These are phyloP conservation scores for Fusarium sp. DNA, from an alignment of 2,329 filamentous ascomycete genomes.

Conservation along the genomic window DNA sequence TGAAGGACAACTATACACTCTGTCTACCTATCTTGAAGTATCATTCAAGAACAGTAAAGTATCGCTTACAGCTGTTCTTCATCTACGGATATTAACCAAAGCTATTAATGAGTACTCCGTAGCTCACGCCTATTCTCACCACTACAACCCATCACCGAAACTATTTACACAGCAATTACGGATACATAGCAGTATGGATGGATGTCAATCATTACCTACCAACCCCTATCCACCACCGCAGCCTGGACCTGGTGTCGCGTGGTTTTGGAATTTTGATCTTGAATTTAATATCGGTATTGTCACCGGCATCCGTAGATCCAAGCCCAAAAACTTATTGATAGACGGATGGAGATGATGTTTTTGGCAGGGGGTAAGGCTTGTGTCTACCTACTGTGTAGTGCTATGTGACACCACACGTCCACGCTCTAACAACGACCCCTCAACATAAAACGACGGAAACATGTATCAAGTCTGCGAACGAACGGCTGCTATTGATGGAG, in stretches of 20 bases:
- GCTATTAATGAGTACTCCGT: conserved; percentile 3
- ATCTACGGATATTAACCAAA: conserved; percentile 1
- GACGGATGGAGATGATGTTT: conserved; percentile 16
- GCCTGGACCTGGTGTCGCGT: conserved; percentile 24
- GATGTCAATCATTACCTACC: conserved; percentile 1
- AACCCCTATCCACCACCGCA: conserved; percentile 22
- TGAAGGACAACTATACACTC: background rate
- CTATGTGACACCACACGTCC: background rate
- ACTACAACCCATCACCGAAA: background rate
- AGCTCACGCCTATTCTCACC: conserved; percentile 1
- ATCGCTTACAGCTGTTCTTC: too few relatives aligned
- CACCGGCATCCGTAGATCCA: conserved; percentile 24
- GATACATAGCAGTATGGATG: background rate
- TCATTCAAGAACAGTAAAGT: too few relatives aligned
- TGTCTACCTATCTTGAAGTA: background rate
- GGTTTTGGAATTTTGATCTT: conserved; percentile 15
- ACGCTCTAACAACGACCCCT: background rate
- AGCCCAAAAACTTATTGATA: conserved; percentile 24
- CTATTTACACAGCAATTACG: conserved; percentile 20
- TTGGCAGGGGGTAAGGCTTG: too few relatives aligned
- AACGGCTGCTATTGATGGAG: conserved; percentile 22
- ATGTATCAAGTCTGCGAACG: background rate
- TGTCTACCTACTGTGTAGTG: conserved; percentile 8
- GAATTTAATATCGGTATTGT: conserved; percentile 14
- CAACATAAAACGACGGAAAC: conserved; percentile 10